These are phyloP conservation scores for Geotrichum phurueaensis DNA, from an alignment of 1,139 yeast species.

Conservation along the genomic window DNA sequence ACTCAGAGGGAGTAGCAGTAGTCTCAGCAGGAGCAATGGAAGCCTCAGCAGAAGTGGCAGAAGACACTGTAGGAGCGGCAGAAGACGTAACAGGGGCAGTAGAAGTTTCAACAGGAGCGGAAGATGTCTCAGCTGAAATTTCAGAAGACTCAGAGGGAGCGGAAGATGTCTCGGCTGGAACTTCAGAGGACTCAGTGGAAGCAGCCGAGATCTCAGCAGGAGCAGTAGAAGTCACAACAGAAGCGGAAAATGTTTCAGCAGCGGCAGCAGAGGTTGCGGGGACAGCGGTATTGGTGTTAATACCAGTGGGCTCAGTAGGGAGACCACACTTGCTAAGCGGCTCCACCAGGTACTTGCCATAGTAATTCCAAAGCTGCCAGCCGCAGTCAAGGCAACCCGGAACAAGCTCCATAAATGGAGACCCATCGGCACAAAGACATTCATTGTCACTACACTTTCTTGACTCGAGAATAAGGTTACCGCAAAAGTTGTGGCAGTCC, in stretches of 20 bases:
- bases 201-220: not conserved
- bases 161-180: no score
- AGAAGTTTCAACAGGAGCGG: not conserved
- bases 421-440: not conserved
- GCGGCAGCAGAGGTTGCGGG: not conserved
- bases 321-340: constrained; percentile 7
- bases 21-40: not conserved
- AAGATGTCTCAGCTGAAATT: not conserved
- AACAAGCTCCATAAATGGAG: constrained; percentile 1
- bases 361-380: constrained; percentile 13
- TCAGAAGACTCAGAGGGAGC: not conserved
- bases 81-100: not conserved
- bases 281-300: not conserved
- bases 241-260: no score
- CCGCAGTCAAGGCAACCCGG: constrained; percentile 7
- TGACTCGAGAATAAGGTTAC: constrained; percentile 9
- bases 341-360: constrained; percentile 9
- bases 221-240: not conserved
- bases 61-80: constrained; percentile 1
- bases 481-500: constrained; percentile 5
- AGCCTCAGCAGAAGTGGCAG: constrained; percentile 1
- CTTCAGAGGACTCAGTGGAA: not conserved
- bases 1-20: not conserved
- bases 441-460: constrained; percentile 5
- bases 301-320: constrained; percentile 12